phyloP scores from a whole-genome alignment of 192 early-diverging fungal species.

The Gonapodya prolifera region DNA sequence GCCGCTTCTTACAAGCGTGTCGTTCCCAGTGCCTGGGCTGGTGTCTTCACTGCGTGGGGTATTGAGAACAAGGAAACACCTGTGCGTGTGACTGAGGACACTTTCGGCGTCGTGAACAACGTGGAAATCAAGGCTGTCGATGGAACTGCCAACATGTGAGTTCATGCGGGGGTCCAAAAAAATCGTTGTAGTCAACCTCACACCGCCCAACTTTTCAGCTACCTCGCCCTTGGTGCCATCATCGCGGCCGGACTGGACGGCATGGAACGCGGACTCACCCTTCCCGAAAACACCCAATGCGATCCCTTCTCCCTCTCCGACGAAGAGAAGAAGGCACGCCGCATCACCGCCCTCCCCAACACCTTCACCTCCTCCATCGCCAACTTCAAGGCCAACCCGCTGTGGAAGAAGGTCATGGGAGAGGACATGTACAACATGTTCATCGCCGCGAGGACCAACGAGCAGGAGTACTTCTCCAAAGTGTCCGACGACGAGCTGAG shows the following conservation, averaged over 20 bases:
- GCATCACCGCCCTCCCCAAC: background rate
- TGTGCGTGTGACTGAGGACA: constrained; percentile 3
- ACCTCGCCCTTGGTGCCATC: constrained; percentile 4
- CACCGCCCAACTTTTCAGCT: background rate
- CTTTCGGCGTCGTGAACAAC: background rate
- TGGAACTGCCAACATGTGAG: background rate
- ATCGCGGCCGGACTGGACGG: constrained; percentile 4
- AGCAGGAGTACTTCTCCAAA: background rate
- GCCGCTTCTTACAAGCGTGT: background rate
- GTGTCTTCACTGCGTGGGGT: constrained; percentile 3
- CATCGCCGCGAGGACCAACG: background rate
- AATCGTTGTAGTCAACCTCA: background rate
- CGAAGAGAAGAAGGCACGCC: constrained; percentile 3
- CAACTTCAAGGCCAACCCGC: background rate
- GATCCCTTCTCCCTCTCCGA: background rate
- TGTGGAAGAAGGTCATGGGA: constrained; percentile 2
- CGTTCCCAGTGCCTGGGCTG: background rate
- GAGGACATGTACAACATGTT: constrained; percentile 3
- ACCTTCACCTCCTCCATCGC: background rate
- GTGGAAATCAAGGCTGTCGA: background rate
- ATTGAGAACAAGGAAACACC: constrained; percentile 4
- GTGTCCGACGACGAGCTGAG: background rate
- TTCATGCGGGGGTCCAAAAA: background rate
- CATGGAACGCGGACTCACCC: background rate
- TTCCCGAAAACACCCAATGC: constrained; percentile 4